A percentile compares a stretch with the other conserved stretches of the same genome.
Evolutionary conservation across 495 filamentous ascomycete genomes (phyloP).

Genomic region (Chaetomium tenue): DNA sequence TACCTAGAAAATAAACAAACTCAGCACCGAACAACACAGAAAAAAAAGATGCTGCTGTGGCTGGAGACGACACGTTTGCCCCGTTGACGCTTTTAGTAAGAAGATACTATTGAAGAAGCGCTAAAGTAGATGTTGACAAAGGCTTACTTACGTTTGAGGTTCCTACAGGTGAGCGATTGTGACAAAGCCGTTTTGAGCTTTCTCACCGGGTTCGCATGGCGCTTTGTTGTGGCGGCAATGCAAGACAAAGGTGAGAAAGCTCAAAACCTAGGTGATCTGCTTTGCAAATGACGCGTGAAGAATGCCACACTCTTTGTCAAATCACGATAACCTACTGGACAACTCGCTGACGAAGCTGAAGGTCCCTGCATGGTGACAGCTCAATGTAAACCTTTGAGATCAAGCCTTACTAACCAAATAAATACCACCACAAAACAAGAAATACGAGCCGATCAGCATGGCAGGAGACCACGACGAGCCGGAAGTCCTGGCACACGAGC

Average conservation of each 20-base stretch:
- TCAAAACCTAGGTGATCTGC: not conserved
- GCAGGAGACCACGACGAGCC: slow-evolving; percentile 16
- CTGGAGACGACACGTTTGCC: not conserved
- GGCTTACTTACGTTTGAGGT: not conserved
- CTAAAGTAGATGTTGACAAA: not conserved
- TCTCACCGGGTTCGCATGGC: not conserved
- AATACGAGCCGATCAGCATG: not conserved
- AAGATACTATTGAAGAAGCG: not conserved
- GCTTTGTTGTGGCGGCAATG: not conserved
- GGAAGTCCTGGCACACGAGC: slow-evolving; percentile 21
- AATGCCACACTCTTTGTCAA: not conserved
- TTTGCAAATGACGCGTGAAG: too few relatives aligned
- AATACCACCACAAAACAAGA: not conserved
- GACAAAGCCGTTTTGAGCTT: not conserved
- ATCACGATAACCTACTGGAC: not conserved
- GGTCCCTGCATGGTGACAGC: too few relatives aligned
- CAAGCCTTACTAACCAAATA: not conserved
- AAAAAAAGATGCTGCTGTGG: not conserved
- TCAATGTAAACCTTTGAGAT: not conserved
- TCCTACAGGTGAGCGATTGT: not conserved
- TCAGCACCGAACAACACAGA: not conserved
- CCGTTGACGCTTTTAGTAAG: not conserved
- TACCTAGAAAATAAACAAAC: not conserved
- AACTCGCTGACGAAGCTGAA: slow-evolving; percentile 1
- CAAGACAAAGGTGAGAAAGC: not conserved